phyloP scores from a whole-genome alignment of 805 yeast genomes.

The Starmerella floricola region DNA sequence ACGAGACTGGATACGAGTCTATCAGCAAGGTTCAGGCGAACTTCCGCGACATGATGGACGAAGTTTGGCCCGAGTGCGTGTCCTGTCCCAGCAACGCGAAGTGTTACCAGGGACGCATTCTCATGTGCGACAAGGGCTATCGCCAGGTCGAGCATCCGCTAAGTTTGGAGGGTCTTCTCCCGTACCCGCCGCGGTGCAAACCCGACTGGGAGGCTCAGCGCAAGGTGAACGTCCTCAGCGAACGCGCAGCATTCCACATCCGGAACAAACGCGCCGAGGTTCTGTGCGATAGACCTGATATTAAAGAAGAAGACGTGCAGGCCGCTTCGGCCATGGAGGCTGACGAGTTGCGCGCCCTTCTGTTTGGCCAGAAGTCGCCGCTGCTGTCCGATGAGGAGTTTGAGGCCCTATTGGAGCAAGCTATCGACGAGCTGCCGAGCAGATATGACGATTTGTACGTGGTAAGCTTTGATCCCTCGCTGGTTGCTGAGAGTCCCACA shows the following conservation, averaged over 20 bases:
- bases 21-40: conserved; percentile 6
- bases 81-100: conserved; percentile 73
- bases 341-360: conserved; percentile 23
- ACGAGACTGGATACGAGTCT: conserved; percentile 4
- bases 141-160: conserved; percentile 42
- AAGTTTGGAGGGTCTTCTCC: conserved; percentile 44
- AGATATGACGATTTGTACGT: conserved; percentile 34
- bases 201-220: conserved; percentile 64
- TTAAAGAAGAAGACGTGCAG: conserved; percentile 25
- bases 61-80: conserved; percentile 36
- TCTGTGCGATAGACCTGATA: conserved; percentile 36
- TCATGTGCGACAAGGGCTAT: conserved; percentile 64
- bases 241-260: conserved; percentile 53
- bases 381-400: conserved; percentile 43
- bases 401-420: conserved; percentile 60
- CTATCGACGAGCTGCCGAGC: conserved; percentile 46
- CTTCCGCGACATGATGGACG: conserved; percentile 15
- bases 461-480: conserved; percentile 39
- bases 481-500: no score
- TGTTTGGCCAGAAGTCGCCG: conserved; percentile 21
- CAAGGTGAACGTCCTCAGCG: conserved; percentile 50
- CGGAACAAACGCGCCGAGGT: conserved; percentile 55
- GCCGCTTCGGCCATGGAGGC: conserved; percentile 30
- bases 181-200: conserved; percentile 53
- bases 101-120: conserved; percentile 48